Percentiles rank a stretch among this genome's conserved stretches.
Conservation (phyloP, 2,329 filamentous ascomycete species). For the Trichophyton mentagrophytes region DNA sequence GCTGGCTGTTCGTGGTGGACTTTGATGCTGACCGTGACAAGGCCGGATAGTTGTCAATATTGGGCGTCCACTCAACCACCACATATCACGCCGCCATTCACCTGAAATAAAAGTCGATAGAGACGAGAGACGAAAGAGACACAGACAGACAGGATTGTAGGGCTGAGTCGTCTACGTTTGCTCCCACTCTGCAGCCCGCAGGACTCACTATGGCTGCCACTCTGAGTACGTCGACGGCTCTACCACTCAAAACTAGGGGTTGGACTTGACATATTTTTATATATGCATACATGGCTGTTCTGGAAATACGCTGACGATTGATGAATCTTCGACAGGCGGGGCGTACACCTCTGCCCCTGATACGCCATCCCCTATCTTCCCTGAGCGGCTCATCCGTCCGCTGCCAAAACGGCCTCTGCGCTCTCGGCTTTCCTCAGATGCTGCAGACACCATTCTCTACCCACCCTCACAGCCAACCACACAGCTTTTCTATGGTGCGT, state of each 20-base stretch:
- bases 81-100: neutral
- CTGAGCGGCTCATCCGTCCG: constrained; percentile 83
- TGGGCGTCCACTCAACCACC: constrained; percentile 6
- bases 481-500: constrained; percentile 64
- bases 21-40: neutral
- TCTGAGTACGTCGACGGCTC: neutral
- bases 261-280: neutral
- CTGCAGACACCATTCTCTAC: constrained; percentile 68
- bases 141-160: neutral
- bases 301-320: neutral
- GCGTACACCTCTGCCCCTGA: constrained; percentile 46
- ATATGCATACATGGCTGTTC: neutral
- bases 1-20: too few species aligned
- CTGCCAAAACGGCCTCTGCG: constrained; percentile 79
- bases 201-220: neutral
- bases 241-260: neutral
- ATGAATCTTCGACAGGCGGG: constrained; percentile 27
- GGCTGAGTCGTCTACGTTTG: neutral
- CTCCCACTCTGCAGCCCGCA: neutral
- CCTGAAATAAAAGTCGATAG: neutral
- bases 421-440: constrained; percentile 73
- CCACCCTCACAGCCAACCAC: constrained; percentile 59
- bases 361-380: constrained; percentile 66
- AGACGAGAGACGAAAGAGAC: neutral
- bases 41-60: neutral